phyloP scores from a whole-genome alignment of 2,329 filamentous ascomycete species.

The Alternaria arborescens region DNA sequence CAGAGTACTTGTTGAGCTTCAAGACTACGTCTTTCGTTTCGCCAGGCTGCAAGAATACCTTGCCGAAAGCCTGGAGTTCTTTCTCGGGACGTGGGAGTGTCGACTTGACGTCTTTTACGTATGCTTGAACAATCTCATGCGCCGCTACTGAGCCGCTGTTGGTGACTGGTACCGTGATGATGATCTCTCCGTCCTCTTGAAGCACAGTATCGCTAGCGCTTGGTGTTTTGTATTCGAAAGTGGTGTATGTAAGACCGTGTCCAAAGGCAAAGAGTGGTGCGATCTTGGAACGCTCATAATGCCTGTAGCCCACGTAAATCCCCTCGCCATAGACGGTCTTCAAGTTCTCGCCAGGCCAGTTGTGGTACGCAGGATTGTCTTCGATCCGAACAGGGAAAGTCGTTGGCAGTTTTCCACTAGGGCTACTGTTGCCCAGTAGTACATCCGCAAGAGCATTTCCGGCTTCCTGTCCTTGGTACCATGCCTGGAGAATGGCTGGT shows the following conservation, averaged over 20 bases:
- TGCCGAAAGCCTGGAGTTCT: conserved; percentile 73
- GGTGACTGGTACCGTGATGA: conserved; percentile 60
- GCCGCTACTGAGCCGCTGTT: conserved; percentile 67
- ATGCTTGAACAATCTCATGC: conserved; percentile 72
- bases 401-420: conserved; percentile 77
- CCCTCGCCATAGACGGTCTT: conserved; percentile 76
- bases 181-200: conserved; percentile 56
- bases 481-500: conserved; percentile 75
- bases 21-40: conserved; percentile 48
- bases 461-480: conserved; percentile 88
- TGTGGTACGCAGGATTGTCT: conserved; percentile 75
- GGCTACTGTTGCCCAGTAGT: conserved; percentile 76
- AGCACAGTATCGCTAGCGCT: conserved; percentile 61
- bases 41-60: conserved; percentile 48
- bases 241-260: conserved; percentile 80
- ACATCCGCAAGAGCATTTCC: conserved; percentile 83
- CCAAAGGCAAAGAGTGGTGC: conserved; percentile 77
- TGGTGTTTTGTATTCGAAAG: conserved; percentile 70
- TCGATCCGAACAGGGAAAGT: conserved; percentile 69
- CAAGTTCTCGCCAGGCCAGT: conserved; percentile 75
- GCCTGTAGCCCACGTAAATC: conserved; percentile 75
- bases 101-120: conserved; percentile 70
- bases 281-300: conserved; percentile 71
- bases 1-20: conserved; percentile 56
- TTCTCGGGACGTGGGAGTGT: conserved; percentile 72